A percentile compares a stretch with the other conserved stretches of the same genome.
phyloP scores from a whole-genome alignment of 2,329 filamentous ascomycete genomes.

The Clonostachys solani region DNA sequence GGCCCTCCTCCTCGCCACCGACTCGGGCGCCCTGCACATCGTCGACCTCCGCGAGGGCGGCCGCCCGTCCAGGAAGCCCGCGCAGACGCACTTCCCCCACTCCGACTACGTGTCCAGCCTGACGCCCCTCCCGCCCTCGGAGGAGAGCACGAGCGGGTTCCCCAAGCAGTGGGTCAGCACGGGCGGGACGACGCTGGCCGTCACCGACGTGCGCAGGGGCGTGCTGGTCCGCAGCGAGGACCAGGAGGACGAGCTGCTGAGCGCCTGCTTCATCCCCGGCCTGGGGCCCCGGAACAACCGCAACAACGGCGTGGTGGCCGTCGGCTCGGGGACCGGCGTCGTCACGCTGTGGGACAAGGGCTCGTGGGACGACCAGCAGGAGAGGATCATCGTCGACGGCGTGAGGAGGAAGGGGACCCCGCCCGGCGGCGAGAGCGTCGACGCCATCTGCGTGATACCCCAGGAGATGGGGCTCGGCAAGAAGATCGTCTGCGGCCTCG shows the following conservation, averaged over 20 bases:
- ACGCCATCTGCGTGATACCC: slow-evolving; percentile 71
- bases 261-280: slow-evolving; percentile 72
- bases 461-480: slow-evolving; percentile 66
- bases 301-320: slow-evolving; percentile 72
- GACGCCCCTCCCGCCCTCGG: slow-evolving; percentile 74
- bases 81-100: slow-evolving; percentile 81
- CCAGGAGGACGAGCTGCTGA: slow-evolving; percentile 90
- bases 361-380: slow-evolving; percentile 92
- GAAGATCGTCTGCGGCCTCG: slow-evolving; percentile 74
- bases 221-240: slow-evolving; percentile 88
- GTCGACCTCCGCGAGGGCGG: slow-evolving; percentile 71
- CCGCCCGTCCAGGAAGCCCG: slow-evolving; percentile 47
- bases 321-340: slow-evolving; percentile 72
- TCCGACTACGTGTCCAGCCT: slow-evolving; percentile 90
- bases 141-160: slow-evolving; percentile 80
- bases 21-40: slow-evolving; percentile 84
- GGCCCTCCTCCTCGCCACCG: slow-evolving; percentile 82
- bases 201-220: slow-evolving; percentile 83
- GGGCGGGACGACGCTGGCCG: slow-evolving; percentile 83
- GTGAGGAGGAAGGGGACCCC: background rate
- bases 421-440: slow-evolving; percentile 70
- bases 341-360: slow-evolving; percentile 93
- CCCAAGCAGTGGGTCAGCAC: slow-evolving; percentile 95
- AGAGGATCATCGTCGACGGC: slow-evolving; percentile 72
- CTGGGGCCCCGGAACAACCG: slow-evolving; percentile 62